Evolutionary conservation across 208 protist genomes (phyloP), one percentile per base, ranked within the genome.

Genomic region (Borovskyia barvae): DNA sequence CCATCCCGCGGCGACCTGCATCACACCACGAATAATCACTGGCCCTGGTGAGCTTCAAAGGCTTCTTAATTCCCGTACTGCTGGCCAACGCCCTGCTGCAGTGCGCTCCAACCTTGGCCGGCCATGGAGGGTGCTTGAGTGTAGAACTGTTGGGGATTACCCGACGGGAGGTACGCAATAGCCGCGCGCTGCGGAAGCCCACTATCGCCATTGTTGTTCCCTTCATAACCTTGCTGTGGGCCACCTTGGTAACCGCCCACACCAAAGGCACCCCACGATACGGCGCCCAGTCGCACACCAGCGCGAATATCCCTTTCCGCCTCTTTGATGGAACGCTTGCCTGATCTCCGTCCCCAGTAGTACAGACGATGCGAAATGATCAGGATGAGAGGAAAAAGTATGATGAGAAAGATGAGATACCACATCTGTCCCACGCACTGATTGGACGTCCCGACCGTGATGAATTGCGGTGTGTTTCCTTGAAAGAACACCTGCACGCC

Each of bases 321-420:
- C 5, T 68, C 66, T 51, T 64, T 56, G 22, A 82, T 51, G 40
- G 56, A 79, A 30, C 66, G 71, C 57, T 45, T 77, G 3, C 84
- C 83, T 15, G 83, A 85, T 4, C 40, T 52, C 8, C 47, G 39
- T n/a, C 87, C 87, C 20, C 53, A 64, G 50, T 72, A 59, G 61
- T 78, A 92, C 26, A 80, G 61, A 6, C 64, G 53, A 22, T 89
- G 76, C 8, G 59, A 75, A 24, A 73, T 12, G 42, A 91, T 78
- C 5, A 87, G 40, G 46, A 83, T 53, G n/a, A 90, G 51, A 20
- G 84, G 85, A 32, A 87, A 45, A 14, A 87, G 50, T 24, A 92
- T 66, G 37, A 94, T 73, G n/a, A 92, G 61, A 24, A 94, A 94
- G 40, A 92, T 85, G 24, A 92, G 64, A 37, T 92, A 94, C 85